Base-by-base conservation (phyloP, 2,329 filamentous ascomycete species). In the Colletotrichum sp. region DNA sequence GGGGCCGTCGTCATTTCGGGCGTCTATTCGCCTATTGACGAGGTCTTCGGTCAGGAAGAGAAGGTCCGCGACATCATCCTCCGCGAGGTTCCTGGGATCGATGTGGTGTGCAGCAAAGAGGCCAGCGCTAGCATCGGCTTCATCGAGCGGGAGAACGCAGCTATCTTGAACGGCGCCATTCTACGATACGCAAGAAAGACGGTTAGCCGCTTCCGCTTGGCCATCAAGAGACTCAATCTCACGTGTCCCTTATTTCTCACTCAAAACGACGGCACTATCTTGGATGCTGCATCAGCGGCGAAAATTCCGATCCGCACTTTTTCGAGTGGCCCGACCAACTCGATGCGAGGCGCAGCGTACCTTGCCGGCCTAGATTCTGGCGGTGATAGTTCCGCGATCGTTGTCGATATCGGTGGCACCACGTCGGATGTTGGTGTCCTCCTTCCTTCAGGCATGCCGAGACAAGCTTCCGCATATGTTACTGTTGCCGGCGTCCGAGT, bases 101-200 rank as follows among this genome's bases (percentile, higher is more conserved):
- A 89, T 68, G 84, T 91, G 4, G 88, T 91, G 4, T 85, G 86
- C 66, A 89, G 89, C 12, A 87, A 87, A 66, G 87, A 89, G 16
- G 88, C 91, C 4, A 89, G 88, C 16, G 90, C 87, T 76, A 76
- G 71, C 27, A 81, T 89, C 13, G 89, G 84, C 52, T 91, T 92
- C 69, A 82, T 93, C 9, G 91, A 93, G 82, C 86, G 92, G 48
- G 92, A 93, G 80, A 93, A 93, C 78, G 91, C 92, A 0, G 88
- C 90, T 3, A 91, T 93, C 22, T 83, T 94, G 25, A 93, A 94
- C 77, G 92, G 91, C 0, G 88, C 91, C 3, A 91, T 93, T 39
- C 83, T 93, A 13, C 80, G 86, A 1, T 76, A 76, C 34, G 74
- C 74, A 1, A 64, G 74, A 22, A 66, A 52, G 52, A 92, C 92